Evolutionary conservation across 2,329 filamentous ascomycete genomes (phyloP).

Genomic region (Colletotrichum gloeosporioides): DNA sequence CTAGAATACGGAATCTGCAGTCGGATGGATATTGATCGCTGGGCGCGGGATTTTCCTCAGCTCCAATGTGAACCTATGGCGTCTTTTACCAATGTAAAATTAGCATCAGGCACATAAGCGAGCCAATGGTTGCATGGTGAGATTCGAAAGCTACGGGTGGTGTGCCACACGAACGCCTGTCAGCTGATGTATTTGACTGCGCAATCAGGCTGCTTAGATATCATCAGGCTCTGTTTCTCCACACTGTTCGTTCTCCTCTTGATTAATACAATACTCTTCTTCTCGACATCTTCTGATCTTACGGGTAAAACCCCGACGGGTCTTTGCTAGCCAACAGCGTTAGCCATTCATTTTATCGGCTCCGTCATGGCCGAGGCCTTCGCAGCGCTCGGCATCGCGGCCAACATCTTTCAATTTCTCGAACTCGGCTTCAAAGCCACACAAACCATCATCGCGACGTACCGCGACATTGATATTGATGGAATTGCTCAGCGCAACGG

Average conservation of each 20-base stretch:
- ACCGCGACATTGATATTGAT: background rate
- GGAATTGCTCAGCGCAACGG: background rate
- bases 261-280: no score
- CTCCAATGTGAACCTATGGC: no score
- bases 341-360: background rate
- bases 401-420: conserved; percentile 14
- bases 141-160: no score
- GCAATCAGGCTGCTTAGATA: background rate
- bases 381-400: conserved; percentile 47
- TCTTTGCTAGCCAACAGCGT: no score
- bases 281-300: no score
- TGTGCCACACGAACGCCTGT: background rate
- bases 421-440: conserved; percentile 1
- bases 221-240: background rate
- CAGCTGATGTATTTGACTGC: background rate
- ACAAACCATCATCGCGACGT: background rate
- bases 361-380: background rate
- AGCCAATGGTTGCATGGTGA: background rate
- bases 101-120: no score
- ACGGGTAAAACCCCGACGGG: no score
- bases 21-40: no score
- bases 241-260: background rate
- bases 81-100: no score
- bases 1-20: no score
- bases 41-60: no score